Percentiles rank a stretch among this genome's conserved stretches.
phyloP scores from a whole-genome alignment of 2,329 filamentous ascomycete species.

The Neofusicoccum laricinum region DNA sequence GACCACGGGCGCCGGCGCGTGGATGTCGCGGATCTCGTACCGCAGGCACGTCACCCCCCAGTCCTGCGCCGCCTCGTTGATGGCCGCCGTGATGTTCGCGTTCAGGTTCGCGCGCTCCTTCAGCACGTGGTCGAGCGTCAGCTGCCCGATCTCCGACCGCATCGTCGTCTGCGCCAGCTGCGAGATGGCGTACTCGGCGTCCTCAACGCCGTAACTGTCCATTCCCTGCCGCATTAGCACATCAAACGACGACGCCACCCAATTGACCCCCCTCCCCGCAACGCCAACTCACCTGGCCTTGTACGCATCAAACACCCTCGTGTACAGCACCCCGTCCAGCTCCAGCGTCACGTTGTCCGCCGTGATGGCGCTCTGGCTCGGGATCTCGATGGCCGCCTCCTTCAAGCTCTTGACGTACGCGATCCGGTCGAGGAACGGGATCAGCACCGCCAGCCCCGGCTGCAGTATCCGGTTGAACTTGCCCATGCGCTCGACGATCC shows the following conservation, averaged over 20 bases:
- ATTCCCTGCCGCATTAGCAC: not conserved
- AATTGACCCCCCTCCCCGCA: not conserved
- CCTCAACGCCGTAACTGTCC: constrained; percentile 89
- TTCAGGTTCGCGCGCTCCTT: constrained; percentile 96
- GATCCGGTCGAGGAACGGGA: constrained; percentile 91
- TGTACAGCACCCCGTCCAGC: constrained; percentile 93
- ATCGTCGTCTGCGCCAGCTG: constrained; percentile 98
- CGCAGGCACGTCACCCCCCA: constrained; percentile 96
- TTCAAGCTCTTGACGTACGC: constrained; percentile 98
- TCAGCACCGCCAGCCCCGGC: constrained; percentile 82
- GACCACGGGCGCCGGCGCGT: constrained; percentile 88
- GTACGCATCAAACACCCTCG: constrained; percentile 94
- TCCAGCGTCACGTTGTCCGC: constrained; percentile 98
- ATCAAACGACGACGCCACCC: too few species aligned
- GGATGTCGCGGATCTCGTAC: constrained; percentile 98
- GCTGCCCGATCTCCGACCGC: constrained; percentile 96
- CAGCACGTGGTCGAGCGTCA: constrained; percentile 93
- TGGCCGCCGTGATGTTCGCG: constrained; percentile 96
- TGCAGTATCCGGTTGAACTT: constrained; percentile 92
- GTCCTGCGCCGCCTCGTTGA: constrained; percentile 95
- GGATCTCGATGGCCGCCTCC: constrained; percentile 94
- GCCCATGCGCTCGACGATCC: constrained; percentile 99
- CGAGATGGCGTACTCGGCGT: constrained; percentile 97
- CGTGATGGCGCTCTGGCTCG: constrained; percentile 95
- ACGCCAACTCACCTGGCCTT: constrained; percentile 74